Evolutionary conservation across 2,329 filamentous ascomycete species (phyloP), one percentile per base, ranked within the genome.

Genomic region (Venturia oleaginea): DNA sequence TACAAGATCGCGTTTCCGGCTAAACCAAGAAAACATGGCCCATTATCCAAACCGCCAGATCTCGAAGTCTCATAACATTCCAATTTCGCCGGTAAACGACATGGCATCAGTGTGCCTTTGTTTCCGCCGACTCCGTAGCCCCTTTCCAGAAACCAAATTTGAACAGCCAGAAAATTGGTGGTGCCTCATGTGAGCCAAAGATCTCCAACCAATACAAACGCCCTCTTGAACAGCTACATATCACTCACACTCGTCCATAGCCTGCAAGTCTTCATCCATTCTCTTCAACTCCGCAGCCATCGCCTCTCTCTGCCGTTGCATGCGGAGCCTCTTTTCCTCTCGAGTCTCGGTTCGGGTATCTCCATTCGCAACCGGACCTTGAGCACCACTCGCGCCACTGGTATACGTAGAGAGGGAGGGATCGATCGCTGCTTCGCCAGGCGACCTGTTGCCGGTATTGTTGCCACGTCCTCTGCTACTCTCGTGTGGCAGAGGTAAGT

Each of bases 281-380:
- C 71, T 72, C 34, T 70, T 70, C 62, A 75, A 59, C 65, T 75
- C 72, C 48, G 69, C 70, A 59, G 27, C 71, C 70, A 65, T 75
- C 73, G 30, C 69, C 65, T 70, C 48, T 74, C 55, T 57, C 71
- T 69, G 42, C 74, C 73, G 62, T 71, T 71, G 60, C 69, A 65
- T 70, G 15, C 67, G 68, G 4, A 65, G 64, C 61, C 72, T 74
- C 32, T 73, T 72, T 66, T 75, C 72, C 70, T 70, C 30, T 68
- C 66, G 34, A 27, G n/a, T 61, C 51, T 62, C 63, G 70, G 69
- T 22, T 68, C 66, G 34, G 17, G n/a, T 61, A 32, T 62, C 63
- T 19, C 51, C 63, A 17, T 34, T 62, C 42, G 43, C 24, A 15
- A 42, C 59, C 43, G 2, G 38, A 6, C 8, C 38, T 15, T 60